Base-by-base conservation (phyloP, 495 filamentous ascomycete genomes). In the Cudoniella acicularis region DNA sequence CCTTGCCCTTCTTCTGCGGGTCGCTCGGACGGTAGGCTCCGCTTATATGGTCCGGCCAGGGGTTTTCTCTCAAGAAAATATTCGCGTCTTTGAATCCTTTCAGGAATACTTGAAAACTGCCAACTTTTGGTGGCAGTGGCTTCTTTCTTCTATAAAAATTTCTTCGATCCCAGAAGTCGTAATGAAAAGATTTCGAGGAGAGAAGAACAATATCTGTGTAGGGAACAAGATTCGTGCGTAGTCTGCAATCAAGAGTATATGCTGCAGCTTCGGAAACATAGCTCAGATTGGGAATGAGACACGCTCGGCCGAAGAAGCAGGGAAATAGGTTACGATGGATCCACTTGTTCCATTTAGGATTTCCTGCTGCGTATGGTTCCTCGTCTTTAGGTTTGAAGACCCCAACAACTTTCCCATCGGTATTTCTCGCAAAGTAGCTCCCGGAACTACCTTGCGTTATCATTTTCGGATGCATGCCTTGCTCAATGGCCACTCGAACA, bases 301-400 rank as follows among this genome's bases (percentile, higher is more conserved):
- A 98, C 48, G 92, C 91, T 62, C 94, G 79, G 10, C 94, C 94
- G 64, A 99, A 99, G 73, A 89, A 96, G 74, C 92, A 99, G 23
- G 94, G 94, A 68, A 99, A 97, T 66, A 99, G 69, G 70, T 94
- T 96, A 60, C 91, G 78, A 69, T 96, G 91, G 74, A 96, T 86
- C 91, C 91, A 96, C 74, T 96, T 96, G 65, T 91, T 96, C 90
- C 91, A 94, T 70, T 96, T 96, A 20, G 91, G 91, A 68, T 96
- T 96, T 54, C 89, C 85, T 11, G 88, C 89, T 8, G 89, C 94
- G 67, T 94, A 99, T 21, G 94, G 94, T 72, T 99, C 94, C 72
- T 99, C 94, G 70, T 99, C 94, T 74, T 99, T 99, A 36, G 94
- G 94, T 70, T 99, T 99, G 73, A 99, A 98, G 9, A 99, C 95